These are phyloP conservation scores for Penicillium sp. DNA, from an alignment of 2,329 filamentous ascomycete genomes.

Conservation along the genomic window DNA sequence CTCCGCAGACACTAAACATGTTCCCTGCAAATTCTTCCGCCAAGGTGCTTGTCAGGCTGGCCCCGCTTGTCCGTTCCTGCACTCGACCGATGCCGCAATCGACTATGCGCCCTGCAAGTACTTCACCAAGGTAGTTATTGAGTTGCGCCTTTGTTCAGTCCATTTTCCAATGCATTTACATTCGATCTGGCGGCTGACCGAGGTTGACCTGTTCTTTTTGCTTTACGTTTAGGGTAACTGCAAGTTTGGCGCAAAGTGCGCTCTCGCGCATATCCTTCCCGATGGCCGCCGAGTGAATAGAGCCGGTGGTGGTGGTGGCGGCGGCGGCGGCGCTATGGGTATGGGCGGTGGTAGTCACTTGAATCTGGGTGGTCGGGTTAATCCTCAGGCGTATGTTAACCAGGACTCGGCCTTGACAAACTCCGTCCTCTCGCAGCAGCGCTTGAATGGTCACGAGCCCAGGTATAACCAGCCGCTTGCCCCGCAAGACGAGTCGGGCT, in stretches of 20 bases:
- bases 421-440: slow-evolving; percentile 68
- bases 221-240: slow-evolving; percentile 75
- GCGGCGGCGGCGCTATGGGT: slow-evolving; percentile 38
- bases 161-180: neutral
- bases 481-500: slow-evolving; percentile 48
- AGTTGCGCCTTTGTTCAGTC: neutral
- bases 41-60: slow-evolving; percentile 96
- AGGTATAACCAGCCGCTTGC: slow-evolving; percentile 48
- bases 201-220: slow-evolving; percentile 25
- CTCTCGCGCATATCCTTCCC: slow-evolving; percentile 91
- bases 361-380: slow-evolving; percentile 68
- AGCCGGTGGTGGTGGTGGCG: slow-evolving; percentile 7
- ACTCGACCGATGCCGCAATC: slow-evolving; percentile 81
- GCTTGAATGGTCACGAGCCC: slow-evolving; percentile 55
- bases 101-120: slow-evolving; percentile 96
- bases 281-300: slow-evolving; percentile 90
- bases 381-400: slow-evolving; percentile 64
- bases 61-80: slow-evolving; percentile 92
- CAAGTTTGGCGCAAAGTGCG: slow-evolving; percentile 98
- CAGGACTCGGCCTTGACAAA: slow-evolving; percentile 75
- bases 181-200: slow-evolving; percentile 14
- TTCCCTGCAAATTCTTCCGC: slow-evolving; percentile 99
- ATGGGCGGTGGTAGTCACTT: slow-evolving; percentile 62
- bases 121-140: slow-evolving; percentile 79
- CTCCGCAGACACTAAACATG: slow-evolving; percentile 82